Percentiles rank a stretch among this genome's conserved stretches.
phyloP scores from a whole-genome alignment of 1,139 yeast genomes.

The Candida neerlandica region DNA sequence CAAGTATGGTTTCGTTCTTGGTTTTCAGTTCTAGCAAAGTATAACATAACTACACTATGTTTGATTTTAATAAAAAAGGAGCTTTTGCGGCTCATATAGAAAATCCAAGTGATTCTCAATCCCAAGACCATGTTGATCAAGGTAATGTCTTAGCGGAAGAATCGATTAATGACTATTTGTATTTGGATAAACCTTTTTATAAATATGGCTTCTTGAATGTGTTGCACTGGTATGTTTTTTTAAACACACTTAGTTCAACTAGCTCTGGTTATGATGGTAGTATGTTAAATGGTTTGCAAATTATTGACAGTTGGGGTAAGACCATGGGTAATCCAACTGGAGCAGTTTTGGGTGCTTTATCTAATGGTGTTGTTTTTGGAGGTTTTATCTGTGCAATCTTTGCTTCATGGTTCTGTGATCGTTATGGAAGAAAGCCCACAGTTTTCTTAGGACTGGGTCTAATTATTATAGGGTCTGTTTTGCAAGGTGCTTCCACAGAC shows the following conservation, averaged over 20 bases:
- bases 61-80: background rate
- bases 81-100: background rate
- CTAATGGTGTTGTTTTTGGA: conserved; percentile 35
- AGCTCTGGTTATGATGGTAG: conserved; percentile 57
- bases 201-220: conserved; percentile 34
- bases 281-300: conserved; percentile 53
- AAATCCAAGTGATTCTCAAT: background rate
- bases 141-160: background rate
- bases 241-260: conserved; percentile 47
- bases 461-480: conserved; percentile 37
- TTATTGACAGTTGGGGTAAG: conserved; percentile 37
- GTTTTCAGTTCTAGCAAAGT: no score
- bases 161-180: conserved; percentile 7
- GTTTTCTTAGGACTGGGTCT: conserved; percentile 29
- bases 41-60: background rate
- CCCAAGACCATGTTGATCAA: background rate
- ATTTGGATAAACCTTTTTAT: conserved; percentile 20
- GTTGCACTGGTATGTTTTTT: conserved; percentile 38
- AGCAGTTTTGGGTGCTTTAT: conserved; percentile 46
- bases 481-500: conserved; percentile 45
- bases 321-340: conserved; percentile 46
- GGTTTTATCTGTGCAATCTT: conserved; percentile 20
- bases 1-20: no score
- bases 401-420: conserved; percentile 28
- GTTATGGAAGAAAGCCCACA: conserved; percentile 36